Conservation (phyloP, 176 grass and related monocot species). For the Triticum urartu region DNA sequence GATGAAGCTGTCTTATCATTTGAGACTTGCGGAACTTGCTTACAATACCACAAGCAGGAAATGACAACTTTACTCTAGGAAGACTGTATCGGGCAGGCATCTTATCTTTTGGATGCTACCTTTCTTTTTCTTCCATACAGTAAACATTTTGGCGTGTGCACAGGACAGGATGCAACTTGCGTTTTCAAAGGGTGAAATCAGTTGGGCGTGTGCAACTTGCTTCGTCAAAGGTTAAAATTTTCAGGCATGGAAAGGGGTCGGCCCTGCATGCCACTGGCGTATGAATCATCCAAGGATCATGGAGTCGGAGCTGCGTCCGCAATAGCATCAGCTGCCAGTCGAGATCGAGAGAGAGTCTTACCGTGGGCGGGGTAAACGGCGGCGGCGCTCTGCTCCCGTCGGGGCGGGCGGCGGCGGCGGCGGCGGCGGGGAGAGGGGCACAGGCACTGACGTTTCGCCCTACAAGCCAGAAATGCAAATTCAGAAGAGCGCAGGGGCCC, state of each 20-base stretch:
- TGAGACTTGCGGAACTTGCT: constrained; percentile 52
- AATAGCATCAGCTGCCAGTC: not conserved
- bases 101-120: constrained; percentile 46
- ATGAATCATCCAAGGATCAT: not conserved
- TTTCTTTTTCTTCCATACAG: constrained; percentile 61
- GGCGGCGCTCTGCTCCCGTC: not conserved
- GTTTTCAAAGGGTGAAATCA: too few species aligned
- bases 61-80: constrained; percentile 52
- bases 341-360: not conserved
- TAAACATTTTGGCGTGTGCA: not conserved
- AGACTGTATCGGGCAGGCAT: constrained; percentile 59
- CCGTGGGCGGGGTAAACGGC: not conserved
- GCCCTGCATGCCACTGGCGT: not conserved
- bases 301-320: not conserved
- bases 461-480: not conserved
- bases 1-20: constrained; percentile 31
- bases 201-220: too few species aligned
- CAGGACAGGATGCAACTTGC: not conserved
- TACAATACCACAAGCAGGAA: constrained; percentile 54
- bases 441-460: not conserved
- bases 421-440: not conserved
- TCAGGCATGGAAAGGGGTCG: not conserved
- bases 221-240: too few species aligned
- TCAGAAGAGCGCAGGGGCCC: not conserved
- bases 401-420: not conserved